A percentile compares a stretch with the other conserved stretches of the same genome.
Conservation (phyloP, 805 yeast genomes). For the Wickerhamomyces mucosus region DNA sequence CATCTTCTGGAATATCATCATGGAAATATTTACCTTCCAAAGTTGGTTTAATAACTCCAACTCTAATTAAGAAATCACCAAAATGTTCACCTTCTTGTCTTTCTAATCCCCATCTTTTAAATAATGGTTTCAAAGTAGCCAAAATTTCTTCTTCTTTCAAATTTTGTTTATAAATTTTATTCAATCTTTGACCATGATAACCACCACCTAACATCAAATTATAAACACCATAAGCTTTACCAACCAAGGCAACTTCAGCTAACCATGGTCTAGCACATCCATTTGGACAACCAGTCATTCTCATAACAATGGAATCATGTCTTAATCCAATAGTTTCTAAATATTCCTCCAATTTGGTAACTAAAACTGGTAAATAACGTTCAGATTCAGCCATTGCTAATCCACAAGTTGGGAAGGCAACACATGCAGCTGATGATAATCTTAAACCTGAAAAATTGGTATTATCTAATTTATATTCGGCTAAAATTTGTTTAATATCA, state of each 20-base stretch:
- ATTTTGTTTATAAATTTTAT: conserved; percentile 81
- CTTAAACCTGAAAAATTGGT: conserved; percentile 75
- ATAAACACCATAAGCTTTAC: conserved; percentile 90
- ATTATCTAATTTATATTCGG: conserved; percentile 74
- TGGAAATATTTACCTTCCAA: conserved; percentile 90
- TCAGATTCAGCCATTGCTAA: conserved; percentile 98
- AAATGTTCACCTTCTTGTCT: conserved; percentile 88
- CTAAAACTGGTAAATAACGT: conserved; percentile 72
- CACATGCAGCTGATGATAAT: conserved; percentile 91
- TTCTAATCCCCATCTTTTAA: conserved; percentile 91
- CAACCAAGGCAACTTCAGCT: conserved; percentile 92
- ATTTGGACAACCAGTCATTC: conserved; percentile 99
- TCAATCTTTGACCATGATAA: conserved; percentile 83
- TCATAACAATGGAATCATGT: conserved; percentile 90
- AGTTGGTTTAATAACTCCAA: conserved; percentile 82
- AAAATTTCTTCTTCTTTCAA: conserved; percentile 86
- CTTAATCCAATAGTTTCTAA: conserved; percentile 88
- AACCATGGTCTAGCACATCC: conserved; percentile 99
- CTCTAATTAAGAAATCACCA: conserved; percentile 86
- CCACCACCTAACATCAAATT: conserved; percentile 96
- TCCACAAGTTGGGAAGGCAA: conserved; percentile 97
- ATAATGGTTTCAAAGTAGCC: conserved; percentile 68
- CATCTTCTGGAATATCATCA: conserved; percentile 77
- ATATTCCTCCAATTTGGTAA: conserved; percentile 74
- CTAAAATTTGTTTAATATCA: conserved; percentile 52